Conservation (phyloP, 371 early-diverging fungal species). For the Saksenaea oblongispora region DNA sequence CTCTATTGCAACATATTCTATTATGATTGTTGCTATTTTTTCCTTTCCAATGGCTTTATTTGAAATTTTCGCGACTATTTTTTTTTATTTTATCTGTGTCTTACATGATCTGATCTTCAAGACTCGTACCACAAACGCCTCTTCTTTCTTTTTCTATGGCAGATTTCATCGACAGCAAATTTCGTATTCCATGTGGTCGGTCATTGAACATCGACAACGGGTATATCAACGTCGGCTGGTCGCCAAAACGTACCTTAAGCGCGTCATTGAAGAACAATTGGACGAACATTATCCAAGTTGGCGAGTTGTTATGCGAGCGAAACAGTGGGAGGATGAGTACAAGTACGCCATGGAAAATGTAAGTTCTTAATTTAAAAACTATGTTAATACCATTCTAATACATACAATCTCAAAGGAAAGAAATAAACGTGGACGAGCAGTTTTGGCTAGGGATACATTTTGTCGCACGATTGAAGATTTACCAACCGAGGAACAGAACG, state of each 20-base stretch:
- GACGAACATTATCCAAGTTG: conserved; percentile 18
- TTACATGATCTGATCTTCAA: conserved; percentile 1
- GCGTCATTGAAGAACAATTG: conserved; percentile 20
- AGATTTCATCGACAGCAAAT: conserved; percentile 23
- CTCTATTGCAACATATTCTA: not conserved
- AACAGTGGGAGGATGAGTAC: conserved; percentile 34
- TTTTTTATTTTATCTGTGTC: not conserved
- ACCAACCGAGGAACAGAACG: conserved; percentile 13
- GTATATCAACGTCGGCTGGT: conserved; percentile 21
- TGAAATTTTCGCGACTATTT: too few relatives aligned
- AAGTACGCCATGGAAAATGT: conserved; percentile 20
- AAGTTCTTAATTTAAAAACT: not conserved
- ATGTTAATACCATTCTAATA: not conserved
- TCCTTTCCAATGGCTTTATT: too few relatives aligned
- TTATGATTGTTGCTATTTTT: not conserved
- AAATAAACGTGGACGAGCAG: not conserved
- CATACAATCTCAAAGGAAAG: not conserved
- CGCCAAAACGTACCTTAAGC: conserved; percentile 12
- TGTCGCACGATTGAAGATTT: conserved; percentile 21
- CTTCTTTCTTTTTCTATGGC: not conserved
- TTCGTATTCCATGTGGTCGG: conserved; percentile 24
- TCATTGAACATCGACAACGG: conserved; percentile 23
- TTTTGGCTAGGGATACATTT: not conserved
- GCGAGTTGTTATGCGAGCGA: conserved; percentile 10
- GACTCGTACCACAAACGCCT: conserved; percentile 1